Percentiles rank a stretch among this genome's conserved stretches.
Evolutionary conservation across 2,329 filamentous ascomycete species (phyloP).

Genomic region (Beauveria medogensis): DNA sequence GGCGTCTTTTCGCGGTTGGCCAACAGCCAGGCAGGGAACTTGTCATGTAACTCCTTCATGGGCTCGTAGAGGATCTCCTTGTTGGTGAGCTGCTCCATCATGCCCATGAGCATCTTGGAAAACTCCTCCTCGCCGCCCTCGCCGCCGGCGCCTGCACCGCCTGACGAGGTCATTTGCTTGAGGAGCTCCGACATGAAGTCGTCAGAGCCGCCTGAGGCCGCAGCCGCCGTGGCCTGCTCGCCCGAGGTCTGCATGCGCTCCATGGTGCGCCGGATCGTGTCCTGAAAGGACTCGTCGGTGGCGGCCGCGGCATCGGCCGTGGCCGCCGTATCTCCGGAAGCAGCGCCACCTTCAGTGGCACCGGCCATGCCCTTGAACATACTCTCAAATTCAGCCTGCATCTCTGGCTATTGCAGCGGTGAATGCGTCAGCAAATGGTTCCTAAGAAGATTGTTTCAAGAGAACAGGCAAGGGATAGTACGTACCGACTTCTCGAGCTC

Average conservation of each 20-base stretch:
- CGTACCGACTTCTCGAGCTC: constrained; percentile 55
- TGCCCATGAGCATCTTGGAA: constrained; percentile 87
- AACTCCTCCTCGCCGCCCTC: constrained; percentile 70
- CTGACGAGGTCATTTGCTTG: constrained; percentile 57
- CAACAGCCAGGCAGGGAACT: constrained; percentile 83
- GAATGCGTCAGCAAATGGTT: background rate
- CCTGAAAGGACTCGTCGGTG: constrained; percentile 69
- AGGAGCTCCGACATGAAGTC: constrained; percentile 89
- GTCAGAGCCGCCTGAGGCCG: constrained; percentile 57
- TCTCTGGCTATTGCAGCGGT: constrained; percentile 46
- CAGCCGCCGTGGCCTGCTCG: constrained; percentile 73
- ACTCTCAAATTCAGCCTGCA: constrained; percentile 70
- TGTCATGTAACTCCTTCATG: constrained; percentile 92
- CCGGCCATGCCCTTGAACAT: constrained; percentile 66
- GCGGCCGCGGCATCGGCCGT: constrained; percentile 28
- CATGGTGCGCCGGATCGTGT: constrained; percentile 90
- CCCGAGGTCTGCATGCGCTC: constrained; percentile 90
- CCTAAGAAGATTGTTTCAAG: background rate
- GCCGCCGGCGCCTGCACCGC: constrained; percentile 52
- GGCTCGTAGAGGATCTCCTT: constrained; percentile 98
- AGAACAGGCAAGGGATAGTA: background rate
- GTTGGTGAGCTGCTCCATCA: constrained; percentile 99
- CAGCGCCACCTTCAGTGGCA: constrained; percentile 32
- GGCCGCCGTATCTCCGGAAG: constrained; percentile 30
- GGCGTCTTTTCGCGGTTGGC: constrained; percentile 62